Percentiles rank a stretch among this genome's conserved stretches.
These are phyloP conservation scores for Hirschfeldia incana DNA, from an alignment of 345 rosid species.

Conservation along the genomic window DNA sequence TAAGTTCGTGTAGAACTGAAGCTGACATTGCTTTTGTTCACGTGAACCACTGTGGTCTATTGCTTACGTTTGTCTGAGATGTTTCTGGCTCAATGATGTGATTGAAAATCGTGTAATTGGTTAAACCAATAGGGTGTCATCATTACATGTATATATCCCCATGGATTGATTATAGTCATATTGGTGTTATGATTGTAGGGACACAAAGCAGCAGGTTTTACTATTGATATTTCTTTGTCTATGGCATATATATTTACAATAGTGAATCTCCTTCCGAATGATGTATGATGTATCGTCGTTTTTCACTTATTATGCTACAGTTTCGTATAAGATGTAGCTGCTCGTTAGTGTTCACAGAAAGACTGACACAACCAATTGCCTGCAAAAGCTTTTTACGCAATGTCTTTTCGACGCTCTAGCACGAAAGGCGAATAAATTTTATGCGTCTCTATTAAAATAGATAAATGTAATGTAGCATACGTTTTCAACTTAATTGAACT, in stretches of 20 bases:
- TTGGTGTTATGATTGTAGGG: slow-evolving; percentile 9
- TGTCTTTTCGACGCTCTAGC: slow-evolving; percentile 12
- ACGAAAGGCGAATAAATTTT: not conserved
- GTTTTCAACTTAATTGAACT: not conserved
- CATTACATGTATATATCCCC: slow-evolving; percentile 13
- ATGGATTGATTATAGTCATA: not conserved
- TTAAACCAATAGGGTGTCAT: slow-evolving; percentile 4
- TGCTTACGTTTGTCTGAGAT: not conserved
- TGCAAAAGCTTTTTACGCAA: slow-evolving; percentile 9
- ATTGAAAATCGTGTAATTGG: not conserved
- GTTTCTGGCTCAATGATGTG: slow-evolving; percentile 21
- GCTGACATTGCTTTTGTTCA: slow-evolving; percentile 27
- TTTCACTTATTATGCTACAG: not conserved
- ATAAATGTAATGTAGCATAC: not conserved
- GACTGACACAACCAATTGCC: slow-evolving; percentile 19
- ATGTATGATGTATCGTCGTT: not conserved
- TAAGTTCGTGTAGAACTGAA: slow-evolving; percentile 3
- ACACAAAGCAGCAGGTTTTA: slow-evolving; percentile 7
- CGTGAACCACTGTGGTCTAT: slow-evolving; percentile 24
- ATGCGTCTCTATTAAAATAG: not conserved
- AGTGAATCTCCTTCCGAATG: not conserved
- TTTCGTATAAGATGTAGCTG: not conserved
- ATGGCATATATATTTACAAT: not conserved
- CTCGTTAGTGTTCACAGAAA: not conserved
- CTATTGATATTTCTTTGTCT: slow-evolving; percentile 16